phyloP scores from a whole-genome alignment of 768 basidiomycete species.

The Tulasnella sp. region DNA sequence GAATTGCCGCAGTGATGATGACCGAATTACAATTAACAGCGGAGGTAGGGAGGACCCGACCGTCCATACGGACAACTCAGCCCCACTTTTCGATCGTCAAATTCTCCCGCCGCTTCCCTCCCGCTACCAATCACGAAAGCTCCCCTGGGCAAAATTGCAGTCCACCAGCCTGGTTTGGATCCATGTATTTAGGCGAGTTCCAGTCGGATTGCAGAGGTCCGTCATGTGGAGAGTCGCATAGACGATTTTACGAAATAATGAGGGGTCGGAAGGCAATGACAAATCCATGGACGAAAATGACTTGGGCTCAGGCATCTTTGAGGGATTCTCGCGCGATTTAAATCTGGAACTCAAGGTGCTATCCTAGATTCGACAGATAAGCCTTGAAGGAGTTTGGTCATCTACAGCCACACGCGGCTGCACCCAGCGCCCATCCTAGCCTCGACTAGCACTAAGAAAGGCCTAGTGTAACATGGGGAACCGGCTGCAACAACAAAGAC shows the following conservation, averaged over 20 bases:
- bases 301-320: background rate
- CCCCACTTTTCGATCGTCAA: background rate
- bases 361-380: slow-evolving; percentile 13
- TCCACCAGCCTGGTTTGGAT: background rate
- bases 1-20: background rate
- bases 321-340: background rate
- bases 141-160: background rate
- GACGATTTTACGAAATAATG: background rate
- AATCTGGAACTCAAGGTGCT: background rate
- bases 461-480: background rate
- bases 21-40: slow-evolving; percentile 8
- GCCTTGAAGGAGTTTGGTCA: background rate
- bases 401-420: background rate
- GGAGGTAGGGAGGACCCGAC: background rate
- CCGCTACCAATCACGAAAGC: background rate
- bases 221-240: background rate
- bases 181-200: background rate
- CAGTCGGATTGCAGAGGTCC: background rate
- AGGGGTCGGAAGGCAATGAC: background rate
- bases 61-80: background rate
- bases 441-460: background rate
- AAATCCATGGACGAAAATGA: background rate
- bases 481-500: background rate
- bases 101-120: background rate
- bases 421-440: background rate